phyloP scores from a whole-genome alignment of 2,329 filamentous ascomycete genomes.

The Aurifilum marmelostoma region DNA sequence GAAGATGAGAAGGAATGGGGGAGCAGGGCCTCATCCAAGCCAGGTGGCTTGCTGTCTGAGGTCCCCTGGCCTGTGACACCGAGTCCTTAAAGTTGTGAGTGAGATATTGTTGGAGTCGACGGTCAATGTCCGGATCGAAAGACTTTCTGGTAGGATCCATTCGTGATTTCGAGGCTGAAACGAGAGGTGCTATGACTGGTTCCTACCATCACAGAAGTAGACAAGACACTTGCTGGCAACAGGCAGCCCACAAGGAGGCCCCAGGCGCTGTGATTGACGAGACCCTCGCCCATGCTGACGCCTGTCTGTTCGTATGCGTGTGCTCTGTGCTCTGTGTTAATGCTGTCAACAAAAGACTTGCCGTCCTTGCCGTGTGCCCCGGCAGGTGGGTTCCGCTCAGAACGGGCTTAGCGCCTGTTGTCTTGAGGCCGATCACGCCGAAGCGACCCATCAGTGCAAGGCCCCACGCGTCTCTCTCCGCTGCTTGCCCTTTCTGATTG shows the following conservation, averaged over 20 bases:
- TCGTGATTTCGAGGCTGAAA: background rate
- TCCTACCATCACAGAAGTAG: background rate
- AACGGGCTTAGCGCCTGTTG: slow-evolving; percentile 18
- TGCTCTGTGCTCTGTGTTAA: too few species aligned
- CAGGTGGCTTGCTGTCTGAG: too few species aligned
- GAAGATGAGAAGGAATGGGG: background rate
- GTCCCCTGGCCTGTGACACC: background rate
- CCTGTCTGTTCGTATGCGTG: background rate
- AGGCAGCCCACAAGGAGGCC: background rate
- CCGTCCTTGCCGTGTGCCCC: slow-evolving; percentile 23
- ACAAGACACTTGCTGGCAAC: background rate
- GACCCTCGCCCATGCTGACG: background rate
- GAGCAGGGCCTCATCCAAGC: too few species aligned
- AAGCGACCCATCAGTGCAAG: slow-evolving; percentile 14
- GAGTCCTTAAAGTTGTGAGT: background rate
- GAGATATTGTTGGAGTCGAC: background rate
- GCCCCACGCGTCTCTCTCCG: slow-evolving; percentile 14
- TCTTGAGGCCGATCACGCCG: slow-evolving; percentile 23
- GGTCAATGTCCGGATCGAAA: slow-evolving; percentile 23
- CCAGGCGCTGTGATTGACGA: slow-evolving; percentile 5
- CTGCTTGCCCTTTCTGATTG: slow-evolving; percentile 19
- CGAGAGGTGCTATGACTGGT: too few species aligned
- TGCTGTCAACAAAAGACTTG: slow-evolving; percentile 2
- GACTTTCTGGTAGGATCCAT: background rate
- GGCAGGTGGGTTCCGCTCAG: slow-evolving; percentile 10